A percentile compares a stretch with the other conserved stretches of the same genome.
These are phyloP conservation scores for Extremus antarcticus DNA, from an alignment of 495 filamentous ascomycete genomes.

Conservation along the genomic window DNA sequence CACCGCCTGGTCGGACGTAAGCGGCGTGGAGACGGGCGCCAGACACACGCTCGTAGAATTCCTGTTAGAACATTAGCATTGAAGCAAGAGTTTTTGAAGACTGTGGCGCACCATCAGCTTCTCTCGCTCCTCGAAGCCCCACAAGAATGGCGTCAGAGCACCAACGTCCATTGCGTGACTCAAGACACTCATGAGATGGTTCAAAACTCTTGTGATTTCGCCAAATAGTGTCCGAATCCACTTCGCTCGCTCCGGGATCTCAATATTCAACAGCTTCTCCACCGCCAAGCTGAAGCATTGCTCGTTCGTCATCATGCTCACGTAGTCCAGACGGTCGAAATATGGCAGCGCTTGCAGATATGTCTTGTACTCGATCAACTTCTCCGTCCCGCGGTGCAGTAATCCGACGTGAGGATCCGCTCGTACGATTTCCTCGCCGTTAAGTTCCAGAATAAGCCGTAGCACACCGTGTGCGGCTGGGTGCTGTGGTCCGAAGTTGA, in stretches of 20 bases:
- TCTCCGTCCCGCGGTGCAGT: slow-evolving; percentile 95
- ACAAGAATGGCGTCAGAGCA: slow-evolving; percentile 94
- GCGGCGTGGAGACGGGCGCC: slow-evolving; percentile 96
- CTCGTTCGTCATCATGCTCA: slow-evolving; percentile 99
- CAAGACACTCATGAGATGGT: slow-evolving; percentile 96
- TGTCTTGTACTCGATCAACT: slow-evolving; percentile 99
- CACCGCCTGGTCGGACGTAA: slow-evolving; percentile 95
- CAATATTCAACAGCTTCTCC: slow-evolving; percentile 96
- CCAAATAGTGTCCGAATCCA: slow-evolving; percentile 94
- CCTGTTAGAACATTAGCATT: slow-evolving; percentile 38
- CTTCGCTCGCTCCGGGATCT: slow-evolving; percentile 91
- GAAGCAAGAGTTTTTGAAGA: slow-evolving; percentile 21
- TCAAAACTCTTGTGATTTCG: slow-evolving; percentile 89
- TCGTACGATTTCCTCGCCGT: slow-evolving; percentile 94
- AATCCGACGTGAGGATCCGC: slow-evolving; percentile 95
- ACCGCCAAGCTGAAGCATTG: slow-evolving; percentile 92
- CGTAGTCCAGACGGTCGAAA: slow-evolving; percentile 97
- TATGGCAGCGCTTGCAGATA: slow-evolving; percentile 98
- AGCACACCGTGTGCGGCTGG: slow-evolving; percentile 98
- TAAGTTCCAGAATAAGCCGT: slow-evolving; percentile 92
- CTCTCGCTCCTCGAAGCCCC: slow-evolving; percentile 99
- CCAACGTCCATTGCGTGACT: slow-evolving; percentile 99
- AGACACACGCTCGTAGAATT: slow-evolving; percentile 99
- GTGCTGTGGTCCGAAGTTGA: slow-evolving; percentile 99
- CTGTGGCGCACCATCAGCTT: slow-evolving; percentile 74